phyloP scores from a whole-genome alignment of 495 filamentous ascomycete species.

The Bacidia gigantensis region DNA sequence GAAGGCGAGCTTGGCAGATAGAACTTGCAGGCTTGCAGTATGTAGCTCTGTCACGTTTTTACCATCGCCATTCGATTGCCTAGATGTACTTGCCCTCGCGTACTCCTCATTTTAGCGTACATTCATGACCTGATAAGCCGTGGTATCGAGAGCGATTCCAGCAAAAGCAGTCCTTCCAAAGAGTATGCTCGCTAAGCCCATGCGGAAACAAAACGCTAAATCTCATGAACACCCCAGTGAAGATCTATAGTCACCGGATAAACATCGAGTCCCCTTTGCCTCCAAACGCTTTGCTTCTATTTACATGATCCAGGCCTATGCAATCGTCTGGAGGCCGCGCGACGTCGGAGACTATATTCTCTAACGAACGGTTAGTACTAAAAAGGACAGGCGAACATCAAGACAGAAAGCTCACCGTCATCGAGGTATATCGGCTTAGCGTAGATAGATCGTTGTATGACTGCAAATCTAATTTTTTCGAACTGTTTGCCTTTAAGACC shows the following conservation, averaged over 20 bases:
- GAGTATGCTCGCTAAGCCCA: constrained; percentile 9
- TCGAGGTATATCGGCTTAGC: constrained; percentile 67
- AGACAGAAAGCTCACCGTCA: constrained; percentile 52
- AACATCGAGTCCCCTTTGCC: constrained; percentile 49
- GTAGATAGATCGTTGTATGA: constrained; percentile 56
- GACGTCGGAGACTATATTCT: constrained; percentile 70
- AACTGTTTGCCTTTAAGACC: constrained; percentile 96
- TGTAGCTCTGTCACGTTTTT: too few species aligned
- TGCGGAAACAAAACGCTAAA: constrained; percentile 1
- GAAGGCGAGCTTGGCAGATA: background rate
- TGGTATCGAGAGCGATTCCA: background rate
- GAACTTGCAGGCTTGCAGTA: too few species aligned
- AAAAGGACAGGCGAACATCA: background rate
- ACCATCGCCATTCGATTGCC: too few species aligned
- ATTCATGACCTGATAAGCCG: background rate
- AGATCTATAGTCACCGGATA: constrained; percentile 35
- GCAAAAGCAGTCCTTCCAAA: background rate
- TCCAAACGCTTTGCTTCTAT: constrained; percentile 51
- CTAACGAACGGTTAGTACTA: constrained; percentile 33
- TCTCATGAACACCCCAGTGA: background rate
- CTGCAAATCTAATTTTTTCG: constrained; percentile 94
- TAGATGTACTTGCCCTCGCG: background rate
- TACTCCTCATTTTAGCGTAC: background rate
- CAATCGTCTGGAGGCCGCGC: constrained; percentile 55
- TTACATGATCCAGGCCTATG: constrained; percentile 82